phyloP scores from a whole-genome alignment of 2,329 filamentous ascomycete genomes.

The Ophiocordyceps camponoti-leonardi region DNA sequence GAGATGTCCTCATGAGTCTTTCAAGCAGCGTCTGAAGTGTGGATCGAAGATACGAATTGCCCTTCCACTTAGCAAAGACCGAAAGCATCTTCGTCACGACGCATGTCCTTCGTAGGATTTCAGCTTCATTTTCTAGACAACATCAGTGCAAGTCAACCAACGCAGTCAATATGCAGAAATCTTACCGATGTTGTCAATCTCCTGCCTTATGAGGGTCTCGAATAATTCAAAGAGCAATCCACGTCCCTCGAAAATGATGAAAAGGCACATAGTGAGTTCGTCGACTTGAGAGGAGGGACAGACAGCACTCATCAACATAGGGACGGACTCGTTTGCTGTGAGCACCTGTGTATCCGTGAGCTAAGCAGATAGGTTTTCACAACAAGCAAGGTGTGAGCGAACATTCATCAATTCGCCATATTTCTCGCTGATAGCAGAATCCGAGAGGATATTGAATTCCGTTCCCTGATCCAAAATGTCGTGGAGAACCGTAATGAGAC shows the following conservation, averaged over 20 bases:
- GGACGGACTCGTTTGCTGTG: slow-evolving; percentile 43
- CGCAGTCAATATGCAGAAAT: not conserved
- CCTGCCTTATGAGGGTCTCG: slow-evolving; percentile 50
- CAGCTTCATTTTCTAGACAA: slow-evolving; percentile 42
- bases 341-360: slow-evolving; percentile 26
- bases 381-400: slow-evolving; percentile 9
- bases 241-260: slow-evolving; percentile 54
- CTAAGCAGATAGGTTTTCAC: slow-evolving; percentile 1
- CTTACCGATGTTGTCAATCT: slow-evolving; percentile 47
- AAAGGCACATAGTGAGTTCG: slow-evolving; percentile 47
- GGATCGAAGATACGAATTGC: slow-evolving; percentile 40
- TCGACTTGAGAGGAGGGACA: slow-evolving; percentile 53
- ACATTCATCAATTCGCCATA: slow-evolving; percentile 47
- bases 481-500: slow-evolving; percentile 52
- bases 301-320: slow-evolving; percentile 44
- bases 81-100: slow-evolving; percentile 59
- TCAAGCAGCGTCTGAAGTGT: slow-evolving; percentile 52
- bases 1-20: slow-evolving; percentile 46
- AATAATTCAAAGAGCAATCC: slow-evolving; percentile 46
- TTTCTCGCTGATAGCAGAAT: slow-evolving; percentile 50
- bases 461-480: slow-evolving; percentile 57
- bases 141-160: slow-evolving; percentile 2
- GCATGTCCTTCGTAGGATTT: slow-evolving; percentile 49
- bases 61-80: slow-evolving; percentile 57
- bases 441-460: slow-evolving; percentile 51